A percentile compares a stretch with the other conserved stretches of the same genome.
These are phyloP conservation scores for Pachysandra terminalis DNA, from an alignment of 164 flowering plant species.

Conservation along the genomic window DNA sequence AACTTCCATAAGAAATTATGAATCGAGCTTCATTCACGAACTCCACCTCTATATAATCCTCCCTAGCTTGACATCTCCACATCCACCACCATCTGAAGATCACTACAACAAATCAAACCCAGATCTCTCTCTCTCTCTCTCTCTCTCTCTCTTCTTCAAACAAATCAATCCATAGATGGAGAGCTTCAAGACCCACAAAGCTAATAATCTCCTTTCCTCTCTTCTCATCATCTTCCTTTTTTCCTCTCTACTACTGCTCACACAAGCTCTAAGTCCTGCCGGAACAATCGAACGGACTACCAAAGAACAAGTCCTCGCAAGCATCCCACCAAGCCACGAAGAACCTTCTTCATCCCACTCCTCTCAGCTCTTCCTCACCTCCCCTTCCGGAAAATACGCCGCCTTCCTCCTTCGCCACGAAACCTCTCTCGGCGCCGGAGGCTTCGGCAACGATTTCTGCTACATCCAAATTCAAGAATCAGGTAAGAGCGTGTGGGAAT, in stretches of 20 bases:
- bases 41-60: background rate
- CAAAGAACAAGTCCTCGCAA: conserved; percentile 38
- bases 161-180: conserved; percentile 8
- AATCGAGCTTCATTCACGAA: background rate
- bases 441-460: conserved; percentile 40
- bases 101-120: background rate
- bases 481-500: conserved; percentile 37
- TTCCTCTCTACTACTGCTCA: conserved; percentile 3
- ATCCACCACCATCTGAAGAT: conserved; percentile 5
- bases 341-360: conserved; percentile 14
- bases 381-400: conserved; percentile 36
- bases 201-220: conserved; percentile 11
- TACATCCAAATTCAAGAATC: conserved; percentile 35
- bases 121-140: no score
- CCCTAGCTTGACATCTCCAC: background rate
- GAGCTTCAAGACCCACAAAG: conserved; percentile 6
- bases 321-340: conserved; percentile 24
- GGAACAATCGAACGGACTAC: conserved; percentile 33
- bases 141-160: background rate
- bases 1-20: background rate
- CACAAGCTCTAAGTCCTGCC: conserved; percentile 20
- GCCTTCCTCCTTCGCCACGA: conserved; percentile 31
- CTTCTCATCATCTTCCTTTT: conserved; percentile 20
- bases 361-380: conserved; percentile 32
- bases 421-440: conserved; percentile 34